Evolutionary conservation across 2,329 filamentous ascomycete species (phyloP).

Genomic region (Pseudocercospora macadamiae): DNA sequence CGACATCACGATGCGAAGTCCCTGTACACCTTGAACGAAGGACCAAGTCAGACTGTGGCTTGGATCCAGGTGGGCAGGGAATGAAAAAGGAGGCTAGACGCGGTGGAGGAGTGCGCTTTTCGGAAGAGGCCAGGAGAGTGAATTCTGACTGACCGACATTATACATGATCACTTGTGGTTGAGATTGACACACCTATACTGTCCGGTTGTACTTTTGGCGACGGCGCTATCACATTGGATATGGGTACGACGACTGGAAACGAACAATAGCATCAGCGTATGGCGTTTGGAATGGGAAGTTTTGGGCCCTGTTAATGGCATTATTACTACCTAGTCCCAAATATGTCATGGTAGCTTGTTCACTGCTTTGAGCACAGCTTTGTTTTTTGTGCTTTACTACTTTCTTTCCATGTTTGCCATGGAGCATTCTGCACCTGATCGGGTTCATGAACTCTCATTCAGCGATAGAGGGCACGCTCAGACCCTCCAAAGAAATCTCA

Average conservation of each 20-base stretch:
- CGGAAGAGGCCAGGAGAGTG: neutral
- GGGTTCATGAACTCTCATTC: too few relatives aligned
- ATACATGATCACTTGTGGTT: neutral
- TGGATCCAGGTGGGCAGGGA: neutral
- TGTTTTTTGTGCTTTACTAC: too few relatives aligned
- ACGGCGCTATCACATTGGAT: neutral
- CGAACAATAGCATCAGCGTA: neutral
- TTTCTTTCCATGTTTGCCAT: too few relatives aligned
- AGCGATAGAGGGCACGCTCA: too few relatives aligned
- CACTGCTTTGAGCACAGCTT: too few relatives aligned
- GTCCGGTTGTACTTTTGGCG: too few relatives aligned
- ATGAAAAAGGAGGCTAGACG: neutral
- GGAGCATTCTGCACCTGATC: too few relatives aligned
- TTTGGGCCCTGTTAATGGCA: neutral
- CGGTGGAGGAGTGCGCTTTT: neutral
- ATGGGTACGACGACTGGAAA: neutral
- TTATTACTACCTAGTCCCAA: neutral
- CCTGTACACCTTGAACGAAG: neutral
- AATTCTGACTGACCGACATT: neutral
- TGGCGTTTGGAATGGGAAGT: neutral
- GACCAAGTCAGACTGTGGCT: neutral
- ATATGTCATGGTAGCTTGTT: too few relatives aligned
- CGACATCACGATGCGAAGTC: neutral
- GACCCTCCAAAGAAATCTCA: too few relatives aligned
- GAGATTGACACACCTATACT: too few relatives aligned